Percentiles rank a stretch among this genome's conserved stretches.
Conservation (phyloP, 768 basidiomycete genomes). For the Collybia mongolica region DNA sequence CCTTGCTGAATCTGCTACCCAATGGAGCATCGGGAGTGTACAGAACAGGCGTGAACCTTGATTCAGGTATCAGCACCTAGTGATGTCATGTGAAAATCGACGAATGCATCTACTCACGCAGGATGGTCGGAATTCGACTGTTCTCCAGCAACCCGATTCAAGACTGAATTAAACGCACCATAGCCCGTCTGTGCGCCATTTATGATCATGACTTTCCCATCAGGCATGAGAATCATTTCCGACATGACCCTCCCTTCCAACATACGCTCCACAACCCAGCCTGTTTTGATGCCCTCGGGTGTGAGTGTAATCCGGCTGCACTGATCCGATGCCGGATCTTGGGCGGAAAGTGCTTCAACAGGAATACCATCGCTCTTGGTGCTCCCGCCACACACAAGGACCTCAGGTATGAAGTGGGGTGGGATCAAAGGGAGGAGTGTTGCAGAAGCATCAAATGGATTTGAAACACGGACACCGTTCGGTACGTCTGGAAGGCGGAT, state of each 20-base stretch:
- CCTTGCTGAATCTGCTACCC: conserved; percentile 47
- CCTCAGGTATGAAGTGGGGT: conserved; percentile 38
- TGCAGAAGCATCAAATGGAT: too few relatives aligned
- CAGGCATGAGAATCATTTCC: conserved; percentile 35
- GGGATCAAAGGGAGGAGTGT: conserved; percentile 7
- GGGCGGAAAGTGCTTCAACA: conserved; percentile 28
- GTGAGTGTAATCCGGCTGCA: conserved; percentile 42
- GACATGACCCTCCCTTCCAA: conserved; percentile 36
- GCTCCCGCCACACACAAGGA: conserved; percentile 47
- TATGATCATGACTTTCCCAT: conserved; percentile 39
- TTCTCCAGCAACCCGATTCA: conserved; percentile 14
- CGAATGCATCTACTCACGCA: conserved; percentile 3
- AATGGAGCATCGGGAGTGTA: conserved; percentile 43
- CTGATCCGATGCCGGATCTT: conserved; percentile 39
- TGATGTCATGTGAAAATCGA: not conserved
- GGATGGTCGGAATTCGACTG: conserved; percentile 25
- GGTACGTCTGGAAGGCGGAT: conserved; percentile 39
- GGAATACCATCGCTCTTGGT: conserved; percentile 28
- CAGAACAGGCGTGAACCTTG: conserved; percentile 32
- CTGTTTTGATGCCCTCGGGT: conserved; percentile 37
- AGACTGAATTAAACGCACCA: conserved; percentile 10
- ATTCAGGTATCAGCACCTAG: conserved; percentile 15
- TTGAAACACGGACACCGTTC: conserved; percentile 36
- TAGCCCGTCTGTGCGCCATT: conserved; percentile 40
- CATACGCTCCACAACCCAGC: conserved; percentile 47